These are phyloP conservation scores for Penicillium waksmanii DNA, from an alignment of 495 filamentous ascomycete species.

Conservation along the genomic window DNA sequence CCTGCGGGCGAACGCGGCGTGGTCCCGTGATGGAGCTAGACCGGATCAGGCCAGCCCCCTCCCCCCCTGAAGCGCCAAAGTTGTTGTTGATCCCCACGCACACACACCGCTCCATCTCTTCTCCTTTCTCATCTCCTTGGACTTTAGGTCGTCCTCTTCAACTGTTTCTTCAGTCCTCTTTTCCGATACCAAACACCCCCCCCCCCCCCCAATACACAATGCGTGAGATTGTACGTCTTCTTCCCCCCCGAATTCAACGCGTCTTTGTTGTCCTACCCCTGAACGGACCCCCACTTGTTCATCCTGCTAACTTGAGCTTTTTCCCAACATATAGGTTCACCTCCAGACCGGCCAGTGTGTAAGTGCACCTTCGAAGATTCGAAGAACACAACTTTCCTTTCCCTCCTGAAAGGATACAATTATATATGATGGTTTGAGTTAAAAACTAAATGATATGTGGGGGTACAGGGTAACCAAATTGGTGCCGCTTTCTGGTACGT, in stretches of 20 bases:
- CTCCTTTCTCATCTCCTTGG: conserved; percentile 33
- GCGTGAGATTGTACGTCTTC: conserved; percentile 88
- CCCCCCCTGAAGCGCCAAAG: conserved; percentile 36
- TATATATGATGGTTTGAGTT: background rate
- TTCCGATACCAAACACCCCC: conserved; percentile 29
- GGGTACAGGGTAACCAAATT: conserved; percentile 94
- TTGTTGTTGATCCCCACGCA: conserved; percentile 45
- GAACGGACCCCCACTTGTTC: conserved; percentile 50
- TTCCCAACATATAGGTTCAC: conserved; percentile 71
- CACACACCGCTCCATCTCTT: conserved; percentile 41
- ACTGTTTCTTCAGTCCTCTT: conserved; percentile 12
- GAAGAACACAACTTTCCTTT: conserved; percentile 1
- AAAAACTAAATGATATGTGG: conserved; percentile 34
- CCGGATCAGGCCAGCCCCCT: conserved; percentile 22
- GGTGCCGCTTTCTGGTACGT: conserved; percentile 98
- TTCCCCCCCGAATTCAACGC: conserved; percentile 37
- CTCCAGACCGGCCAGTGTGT: conserved; percentile 99
- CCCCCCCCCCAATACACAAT: conserved; percentile 68
- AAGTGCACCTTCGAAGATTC: conserved; percentile 45
- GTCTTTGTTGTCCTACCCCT: conserved; percentile 45
- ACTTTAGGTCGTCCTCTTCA: conserved; percentile 30
- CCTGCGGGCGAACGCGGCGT: conserved; percentile 25
- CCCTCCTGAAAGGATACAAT: no score
- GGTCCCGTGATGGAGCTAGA: conserved; percentile 35
- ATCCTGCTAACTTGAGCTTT: conserved; percentile 43